These are phyloP conservation scores for Tricholoma furcatifolium DNA, from an alignment of 768 basidiomycete species.

Conservation along the genomic window DNA sequence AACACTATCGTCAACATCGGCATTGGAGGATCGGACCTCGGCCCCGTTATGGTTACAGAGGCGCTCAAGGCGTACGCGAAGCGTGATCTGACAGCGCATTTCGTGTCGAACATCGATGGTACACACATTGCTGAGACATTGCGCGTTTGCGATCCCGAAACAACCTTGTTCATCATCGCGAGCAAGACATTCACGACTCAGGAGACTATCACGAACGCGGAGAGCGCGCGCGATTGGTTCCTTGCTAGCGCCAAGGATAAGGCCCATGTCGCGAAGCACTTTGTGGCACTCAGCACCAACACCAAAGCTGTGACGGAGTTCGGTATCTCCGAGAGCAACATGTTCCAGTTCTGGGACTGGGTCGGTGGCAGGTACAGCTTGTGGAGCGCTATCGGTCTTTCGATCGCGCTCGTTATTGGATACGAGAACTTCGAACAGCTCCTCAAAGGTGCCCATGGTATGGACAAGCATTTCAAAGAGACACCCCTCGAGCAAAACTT, in stretches of 20 bases:
- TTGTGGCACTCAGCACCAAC: slow-evolving; percentile 97
- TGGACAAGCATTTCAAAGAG: slow-evolving; percentile 96
- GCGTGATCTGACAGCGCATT: slow-evolving; percentile 82
- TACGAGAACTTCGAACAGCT: slow-evolving; percentile 92
- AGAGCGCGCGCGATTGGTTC: slow-evolving; percentile 95
- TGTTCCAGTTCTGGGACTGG: slow-evolving; percentile 99
- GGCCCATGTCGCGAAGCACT: slow-evolving; percentile 96
- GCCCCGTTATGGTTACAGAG: slow-evolving; percentile 99
- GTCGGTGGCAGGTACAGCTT: slow-evolving; percentile 98
- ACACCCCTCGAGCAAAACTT: slow-evolving; percentile 87
- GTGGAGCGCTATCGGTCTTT: slow-evolving; percentile 97
- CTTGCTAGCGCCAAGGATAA: slow-evolving; percentile 78
- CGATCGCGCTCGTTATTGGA: slow-evolving; percentile 90
- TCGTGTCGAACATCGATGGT: slow-evolving; percentile 98
- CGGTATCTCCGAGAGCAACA: slow-evolving; percentile 88
- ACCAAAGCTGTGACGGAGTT: slow-evolving; percentile 90
- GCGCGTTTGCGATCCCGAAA: slow-evolving; percentile 79
- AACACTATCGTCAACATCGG: slow-evolving; percentile 97
- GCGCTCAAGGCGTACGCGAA: slow-evolving; percentile 92
- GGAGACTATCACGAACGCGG: slow-evolving; percentile 99
- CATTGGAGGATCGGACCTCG: slow-evolving; percentile 97
- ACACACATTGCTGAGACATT: slow-evolving; percentile 94
- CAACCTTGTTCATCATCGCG: slow-evolving; percentile 97
- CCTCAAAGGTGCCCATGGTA: slow-evolving; percentile 89
- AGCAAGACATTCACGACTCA: slow-evolving; percentile 99